Conservation (phyloP, 805 yeast genomes). For the Saccharomyces jurei region DNA sequence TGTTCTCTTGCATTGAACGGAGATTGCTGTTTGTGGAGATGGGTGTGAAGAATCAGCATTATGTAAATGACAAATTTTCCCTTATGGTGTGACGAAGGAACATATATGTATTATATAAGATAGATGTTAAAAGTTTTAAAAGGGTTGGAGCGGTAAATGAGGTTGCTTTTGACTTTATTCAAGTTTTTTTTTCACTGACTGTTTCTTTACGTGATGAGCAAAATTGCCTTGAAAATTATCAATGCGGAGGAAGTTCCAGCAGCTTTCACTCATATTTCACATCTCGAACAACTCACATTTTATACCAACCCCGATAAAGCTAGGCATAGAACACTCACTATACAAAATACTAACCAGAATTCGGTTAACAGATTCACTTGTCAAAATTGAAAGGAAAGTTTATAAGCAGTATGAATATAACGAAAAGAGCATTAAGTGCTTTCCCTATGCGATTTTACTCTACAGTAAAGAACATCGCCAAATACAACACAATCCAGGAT, state of each 20-base stretch:
- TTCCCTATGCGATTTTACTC: constrained; percentile 1
- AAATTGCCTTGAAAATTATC: background rate
- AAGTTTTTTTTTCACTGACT: background rate
- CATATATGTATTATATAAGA: constrained; percentile 4
- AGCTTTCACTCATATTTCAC: background rate
- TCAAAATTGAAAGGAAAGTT: background rate
- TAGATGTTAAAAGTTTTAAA: background rate
- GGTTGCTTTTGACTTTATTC: background rate
- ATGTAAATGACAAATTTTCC: background rate
- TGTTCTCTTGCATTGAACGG: constrained; percentile 24
- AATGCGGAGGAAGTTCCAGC: background rate
- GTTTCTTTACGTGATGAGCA: background rate
- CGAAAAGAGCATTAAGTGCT: background rate
- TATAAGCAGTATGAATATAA: background rate
- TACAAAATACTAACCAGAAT: background rate
- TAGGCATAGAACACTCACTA: background rate
- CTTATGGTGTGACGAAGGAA: background rate
- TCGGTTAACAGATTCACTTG: background rate
- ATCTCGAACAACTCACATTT: background rate
- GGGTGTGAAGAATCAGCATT: constrained; percentile 5
- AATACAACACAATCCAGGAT: constrained; percentile 29
- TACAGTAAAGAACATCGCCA: background rate
- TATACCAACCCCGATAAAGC: background rate
- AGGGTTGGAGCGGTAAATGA: background rate
- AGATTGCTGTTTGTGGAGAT: constrained; percentile 23